These are phyloP conservation scores for Boletus sp. DNA, from an alignment of 768 basidiomycete genomes.

Conservation along the genomic window DNA sequence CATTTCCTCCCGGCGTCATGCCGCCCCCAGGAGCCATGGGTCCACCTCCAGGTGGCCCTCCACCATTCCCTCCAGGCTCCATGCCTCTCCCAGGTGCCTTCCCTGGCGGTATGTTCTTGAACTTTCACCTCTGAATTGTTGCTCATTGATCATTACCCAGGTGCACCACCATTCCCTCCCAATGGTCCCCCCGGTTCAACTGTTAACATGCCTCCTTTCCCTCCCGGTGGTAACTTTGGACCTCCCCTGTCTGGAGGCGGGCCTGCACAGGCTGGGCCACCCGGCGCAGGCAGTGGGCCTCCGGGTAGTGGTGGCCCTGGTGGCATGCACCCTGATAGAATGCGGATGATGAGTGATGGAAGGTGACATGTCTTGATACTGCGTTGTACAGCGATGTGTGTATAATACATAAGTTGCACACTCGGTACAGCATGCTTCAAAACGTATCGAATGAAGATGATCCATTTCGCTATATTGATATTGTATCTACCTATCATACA, in stretches of 20 bases:
- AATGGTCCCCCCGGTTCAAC: constrained; percentile 33
- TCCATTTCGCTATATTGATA: background rate
- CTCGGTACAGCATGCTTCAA: background rate
- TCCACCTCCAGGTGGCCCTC: constrained; percentile 57
- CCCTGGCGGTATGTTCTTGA: constrained; percentile 42
- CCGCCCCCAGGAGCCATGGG: constrained; percentile 49
- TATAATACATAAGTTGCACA: background rate
- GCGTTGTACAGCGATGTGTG: background rate
- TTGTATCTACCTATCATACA: background rate
- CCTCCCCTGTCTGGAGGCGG: constrained; percentile 39
- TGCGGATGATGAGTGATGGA: constrained; percentile 68
- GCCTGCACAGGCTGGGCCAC: constrained; percentile 45
- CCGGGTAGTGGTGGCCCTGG: constrained; percentile 48
- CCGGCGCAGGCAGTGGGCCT: constrained; percentile 26
- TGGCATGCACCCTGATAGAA: constrained; percentile 82
- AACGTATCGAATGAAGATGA: background rate
- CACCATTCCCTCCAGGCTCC: constrained; percentile 70
- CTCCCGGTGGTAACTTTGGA: constrained; percentile 32
- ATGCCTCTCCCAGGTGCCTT: constrained; percentile 49
- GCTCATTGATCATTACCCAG: constrained; percentile 19
- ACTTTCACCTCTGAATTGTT: background rate
- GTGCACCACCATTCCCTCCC: constrained; percentile 54
- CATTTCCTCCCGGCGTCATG: constrained; percentile 63
- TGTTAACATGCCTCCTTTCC: constrained; percentile 32
- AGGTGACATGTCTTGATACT: constrained; percentile 11